Percentiles rank a stretch among this genome's conserved stretches.
Evolutionary conservation across 495 filamentous ascomycete species (phyloP).

Genomic region (Immersiella caudata): DNA sequence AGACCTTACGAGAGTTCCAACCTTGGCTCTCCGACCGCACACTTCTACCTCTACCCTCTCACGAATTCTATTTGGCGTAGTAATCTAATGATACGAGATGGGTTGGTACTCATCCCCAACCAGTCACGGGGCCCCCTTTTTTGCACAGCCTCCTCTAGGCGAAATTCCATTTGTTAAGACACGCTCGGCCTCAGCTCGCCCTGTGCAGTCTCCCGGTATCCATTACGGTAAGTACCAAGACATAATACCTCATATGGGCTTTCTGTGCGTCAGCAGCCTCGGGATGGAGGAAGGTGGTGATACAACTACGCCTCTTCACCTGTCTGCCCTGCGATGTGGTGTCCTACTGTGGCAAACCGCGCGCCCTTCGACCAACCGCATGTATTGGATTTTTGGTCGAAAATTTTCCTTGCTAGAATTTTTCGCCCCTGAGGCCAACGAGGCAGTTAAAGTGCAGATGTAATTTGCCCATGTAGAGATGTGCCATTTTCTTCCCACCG

Average conservation of each 20-base stretch:
- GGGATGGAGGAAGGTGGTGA: not conserved
- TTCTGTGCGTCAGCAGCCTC: not conserved
- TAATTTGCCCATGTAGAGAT: not conserved
- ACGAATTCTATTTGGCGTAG: not conserved
- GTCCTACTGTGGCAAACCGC: not conserved
- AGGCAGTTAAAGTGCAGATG: not conserved
- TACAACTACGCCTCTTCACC: not conserved
- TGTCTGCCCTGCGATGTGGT: not conserved
- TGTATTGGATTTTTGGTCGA: not conserved
- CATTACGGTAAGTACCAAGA: not conserved
- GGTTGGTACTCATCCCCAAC: not conserved
- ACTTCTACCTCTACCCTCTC: not conserved
- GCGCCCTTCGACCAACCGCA: not conserved
- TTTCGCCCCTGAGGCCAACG: not conserved
- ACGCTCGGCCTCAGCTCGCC: not conserved
- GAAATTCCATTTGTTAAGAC: not conserved
- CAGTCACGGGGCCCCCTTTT: not conserved
- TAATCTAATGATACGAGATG: not conserved
- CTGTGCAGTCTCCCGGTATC: not conserved
- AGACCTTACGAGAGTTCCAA: no score
- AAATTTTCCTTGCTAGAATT: not conserved
- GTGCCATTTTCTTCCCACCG: not conserved
- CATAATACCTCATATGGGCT: not conserved
- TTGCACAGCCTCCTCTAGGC: constrained; percentile 1
- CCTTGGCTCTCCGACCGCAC: no score